A percentile compares a stretch with the other conserved stretches of the same genome.
These are phyloP conservation scores for Roridomyces roridus DNA, from an alignment of 768 basidiomycete genomes.

Conservation along the genomic window DNA sequence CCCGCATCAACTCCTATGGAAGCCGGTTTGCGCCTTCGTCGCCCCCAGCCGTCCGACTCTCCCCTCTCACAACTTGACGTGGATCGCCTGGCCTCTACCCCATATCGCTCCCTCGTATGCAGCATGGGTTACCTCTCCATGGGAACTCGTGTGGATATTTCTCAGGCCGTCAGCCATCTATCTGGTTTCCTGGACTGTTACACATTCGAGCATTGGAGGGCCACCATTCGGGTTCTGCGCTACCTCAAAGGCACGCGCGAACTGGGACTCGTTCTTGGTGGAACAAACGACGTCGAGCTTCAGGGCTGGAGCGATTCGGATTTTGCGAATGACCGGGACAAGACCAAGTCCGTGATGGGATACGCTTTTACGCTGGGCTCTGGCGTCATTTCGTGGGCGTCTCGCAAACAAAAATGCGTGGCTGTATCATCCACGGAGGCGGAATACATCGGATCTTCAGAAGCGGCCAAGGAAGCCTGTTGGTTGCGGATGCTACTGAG, in stretches of 20 bases:
- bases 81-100: conserved; percentile 17
- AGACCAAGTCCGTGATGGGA: conserved; percentile 27
- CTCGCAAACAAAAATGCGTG: conserved; percentile 36
- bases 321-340: background rate
- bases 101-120: conserved; percentile 33
- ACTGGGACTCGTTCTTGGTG: conserved; percentile 19
- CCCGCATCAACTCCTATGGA: conserved; percentile 37
- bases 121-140: conserved; percentile 32
- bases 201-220: conserved; percentile 36
- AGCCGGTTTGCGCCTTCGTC: conserved; percentile 27
- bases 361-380: conserved; percentile 36
- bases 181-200: conserved; percentile 34
- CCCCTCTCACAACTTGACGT: conserved; percentile 1
- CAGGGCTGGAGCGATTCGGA: conserved; percentile 12
- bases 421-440: conserved; percentile 41
- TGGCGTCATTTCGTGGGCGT: conserved; percentile 38
- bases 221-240: conserved; percentile 36
- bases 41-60: too few species aligned
- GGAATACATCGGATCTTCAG: conserved; percentile 33
- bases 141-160: conserved; percentile 25
- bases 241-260: conserved; percentile 34
- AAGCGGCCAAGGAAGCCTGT: conserved; percentile 24
- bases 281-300: background rate
- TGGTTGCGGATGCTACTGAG: conserved; percentile 30
- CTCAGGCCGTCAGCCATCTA: conserved; percentile 27